Base-by-base conservation (phyloP, 352 stramenopile species). In the Phytophthora hybrid region DNA sequence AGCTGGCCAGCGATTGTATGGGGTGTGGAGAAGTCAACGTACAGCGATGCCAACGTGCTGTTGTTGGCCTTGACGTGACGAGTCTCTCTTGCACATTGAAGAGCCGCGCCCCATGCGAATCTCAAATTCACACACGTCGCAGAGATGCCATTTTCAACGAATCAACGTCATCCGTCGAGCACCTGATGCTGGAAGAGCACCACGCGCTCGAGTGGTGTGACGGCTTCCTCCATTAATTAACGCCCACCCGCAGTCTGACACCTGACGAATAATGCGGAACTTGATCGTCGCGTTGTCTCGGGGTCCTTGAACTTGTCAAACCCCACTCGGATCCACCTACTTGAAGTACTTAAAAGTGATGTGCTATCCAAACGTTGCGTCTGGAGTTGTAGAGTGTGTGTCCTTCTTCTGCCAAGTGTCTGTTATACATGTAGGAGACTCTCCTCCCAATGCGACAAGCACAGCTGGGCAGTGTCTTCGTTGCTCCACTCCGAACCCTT, bases 21-120 rank as follows among this genome's bases (percentile, higher is more conserved):
- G 5, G 16, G 8, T 9, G 19, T 19, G 13, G 34, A 16, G 37
- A 16, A 16, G 13, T 52, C 2, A 19, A 26, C 44, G 44, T 26
- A 21, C 44, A 46, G 18, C 37, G 37, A 5, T 46, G 37, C 19
- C 19, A 13, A 57, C 51, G 21, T 18, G 21, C 18, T 16, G 34
- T 21, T 9, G 23, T 26, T 16, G 14, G 53, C 10, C 26, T 19
- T 19, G 53, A 16, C 16, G 29, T 19, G 26, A 18, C 56, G 39
- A 63, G 59, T 58, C 46, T 57, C 53, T 59, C 55, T 61, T 47
- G 31, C 46, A 26, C 47, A 23, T 71, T 68, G 66, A 62, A 73
- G 29, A 59, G 66, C 37, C 49, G 66, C 56, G 39, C 51, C 58
- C n/a, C 26, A 29, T 52, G 10, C 8, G 16, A 32, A 34, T 34